Base-by-base conservation (phyloP, 2,329 filamentous ascomycete genomes). In the Colletotrichum shisoi region DNA sequence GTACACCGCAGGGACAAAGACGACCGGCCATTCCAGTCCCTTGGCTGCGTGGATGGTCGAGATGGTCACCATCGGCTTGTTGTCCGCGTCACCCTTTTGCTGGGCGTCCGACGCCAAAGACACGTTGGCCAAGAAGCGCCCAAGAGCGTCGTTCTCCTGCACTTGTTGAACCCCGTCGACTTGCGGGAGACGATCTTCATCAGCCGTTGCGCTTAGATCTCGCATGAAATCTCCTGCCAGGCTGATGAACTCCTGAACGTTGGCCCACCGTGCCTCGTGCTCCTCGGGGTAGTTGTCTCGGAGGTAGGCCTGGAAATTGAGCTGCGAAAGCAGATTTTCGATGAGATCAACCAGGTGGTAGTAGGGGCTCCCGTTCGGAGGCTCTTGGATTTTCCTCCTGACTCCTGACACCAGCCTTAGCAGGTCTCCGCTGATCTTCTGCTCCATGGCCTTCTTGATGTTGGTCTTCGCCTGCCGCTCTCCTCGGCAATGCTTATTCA, bases 41-140 rank as follows among this genome's bases (percentile, higher is more conserved):
- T 99, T 99, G 3, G 94, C 93, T 0, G 94, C 93, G 75, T 99
- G 94, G 12, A 99, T 97, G 0, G 94, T 99, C 6, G 93, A 97
- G 27, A 99, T 92, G 0, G 94, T 97, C 21, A 98, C 87, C 71
- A 91, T 83, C 2, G 86, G 82, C 59, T 86, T 83, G 24, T 83
- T 82, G 2, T 84, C 82, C 3, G 85, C 83, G 11, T 87, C 84
- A 27, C 88, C 85, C 19, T 86, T 87, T 49, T 68, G 65, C 71
- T 68, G 65, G 72, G 89, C 85, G 70, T 96, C 92, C 0, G 92
- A 90, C 3, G 92, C 91, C n/a, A 99, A 80, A 0, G 93, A 89
- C 12, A 97, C 89, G 72, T 97, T 97, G 12, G 93, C 89, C n/a
- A 99, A 82, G 72, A 98, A 98, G 12, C 86, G 87, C 3, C 91